A percentile compares a stretch with the other conserved stretches of the same genome.
Evolutionary conservation across 192 early-diverging fungal genomes (phyloP).

Genomic region (Physocladia obscura): DNA sequence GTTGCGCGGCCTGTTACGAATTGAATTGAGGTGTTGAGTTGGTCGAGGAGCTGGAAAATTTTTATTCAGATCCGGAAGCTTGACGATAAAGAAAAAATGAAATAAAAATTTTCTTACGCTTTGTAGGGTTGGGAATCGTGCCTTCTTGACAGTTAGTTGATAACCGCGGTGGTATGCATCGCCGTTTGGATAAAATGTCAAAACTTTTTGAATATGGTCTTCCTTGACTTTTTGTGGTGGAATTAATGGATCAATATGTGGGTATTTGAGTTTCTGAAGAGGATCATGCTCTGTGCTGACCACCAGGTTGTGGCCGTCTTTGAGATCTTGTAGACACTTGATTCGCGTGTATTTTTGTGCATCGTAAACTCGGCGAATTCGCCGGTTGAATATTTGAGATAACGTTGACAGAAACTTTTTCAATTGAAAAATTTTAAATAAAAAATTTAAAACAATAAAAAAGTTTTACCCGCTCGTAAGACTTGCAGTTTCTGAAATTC

Average conservation of each 20-base stretch:
- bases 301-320: slow-evolving; percentile 48
- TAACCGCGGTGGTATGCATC: slow-evolving; percentile 51
- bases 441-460: background rate
- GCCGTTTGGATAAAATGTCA: slow-evolving; percentile 54
- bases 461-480: slow-evolving; percentile 47
- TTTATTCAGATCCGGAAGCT: background rate
- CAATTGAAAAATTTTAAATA: background rate
- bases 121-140: slow-evolving; percentile 39
- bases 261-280: slow-evolving; percentile 38
- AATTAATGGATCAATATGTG: slow-evolving; percentile 7
- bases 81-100: background rate
- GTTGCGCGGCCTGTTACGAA: slow-evolving; percentile 37
- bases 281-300: slow-evolving; percentile 34
- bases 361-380: slow-evolving; percentile 42
- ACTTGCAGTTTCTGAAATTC: slow-evolving; percentile 56
- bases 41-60: slow-evolving; percentile 44
- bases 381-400: slow-evolving; percentile 2
- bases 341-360: slow-evolving; percentile 43
- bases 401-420: slow-evolving; percentile 12
- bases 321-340: slow-evolving; percentile 38
- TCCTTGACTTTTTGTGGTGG: slow-evolving; percentile 2
- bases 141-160: slow-evolving; percentile 39
- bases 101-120: slow-evolving; percentile 31
- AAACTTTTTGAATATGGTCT: slow-evolving; percentile 16
- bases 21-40: slow-evolving; percentile 43